Percentiles rank a stretch among this genome's conserved stretches.
Conservation (phyloP, 306 rosid genomes). For the Fragaria ananassa region DNA sequence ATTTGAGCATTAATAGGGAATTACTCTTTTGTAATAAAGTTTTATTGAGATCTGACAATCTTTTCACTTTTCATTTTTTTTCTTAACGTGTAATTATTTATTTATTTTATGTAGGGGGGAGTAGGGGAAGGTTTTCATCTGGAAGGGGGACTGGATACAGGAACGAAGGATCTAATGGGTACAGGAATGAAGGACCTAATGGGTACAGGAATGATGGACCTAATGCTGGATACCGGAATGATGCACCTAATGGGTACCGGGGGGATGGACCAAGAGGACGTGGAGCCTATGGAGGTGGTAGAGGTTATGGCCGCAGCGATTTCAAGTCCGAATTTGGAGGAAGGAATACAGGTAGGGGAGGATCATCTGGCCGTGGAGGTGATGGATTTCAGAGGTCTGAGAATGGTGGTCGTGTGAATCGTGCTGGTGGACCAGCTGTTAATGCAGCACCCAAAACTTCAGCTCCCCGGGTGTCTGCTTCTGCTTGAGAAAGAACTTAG, state of each 20-base stretch:
- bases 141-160: constrained; percentile 50
- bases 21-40: not conserved
- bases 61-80: not conserved
- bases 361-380: constrained; percentile 50
- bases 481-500: constrained; percentile 46
- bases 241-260: constrained; percentile 41
- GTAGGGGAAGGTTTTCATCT: constrained; percentile 52
- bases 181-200: constrained; percentile 52
- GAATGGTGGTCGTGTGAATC: constrained; percentile 49
- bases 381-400: constrained; percentile 63
- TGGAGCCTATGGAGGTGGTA: constrained; percentile 61
- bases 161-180: constrained; percentile 38
- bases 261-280: constrained; percentile 73
- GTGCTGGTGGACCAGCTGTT: constrained; percentile 43
- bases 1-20: not conserved
- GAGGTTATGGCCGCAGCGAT: constrained; percentile 65
- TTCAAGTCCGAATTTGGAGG: constrained; percentile 57
- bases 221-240: constrained; percentile 32
- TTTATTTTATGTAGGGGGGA: constrained; percentile 53
- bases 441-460: constrained; percentile 40
- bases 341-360: constrained; percentile 54
- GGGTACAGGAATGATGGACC: not conserved
- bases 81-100: not conserved
- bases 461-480: constrained; percentile 49
- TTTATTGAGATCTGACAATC: not conserved